phyloP scores from a whole-genome alignment of 169 alveolate species.

The Plasmodium malariae region DNA sequence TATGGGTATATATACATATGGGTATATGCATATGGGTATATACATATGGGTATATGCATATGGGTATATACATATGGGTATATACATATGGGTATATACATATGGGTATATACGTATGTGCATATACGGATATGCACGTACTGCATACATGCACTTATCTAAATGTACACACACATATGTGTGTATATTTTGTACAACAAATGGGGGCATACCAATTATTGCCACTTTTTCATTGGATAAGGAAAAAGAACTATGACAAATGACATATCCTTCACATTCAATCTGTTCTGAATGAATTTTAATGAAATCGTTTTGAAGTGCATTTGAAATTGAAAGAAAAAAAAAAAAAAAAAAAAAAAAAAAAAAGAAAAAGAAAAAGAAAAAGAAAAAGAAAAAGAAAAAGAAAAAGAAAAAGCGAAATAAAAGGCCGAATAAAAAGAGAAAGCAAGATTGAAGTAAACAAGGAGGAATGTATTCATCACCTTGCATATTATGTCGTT shows the following conservation, averaged over 20 bases:
- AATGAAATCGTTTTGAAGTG: background rate
- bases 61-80: too few relatives aligned
- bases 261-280: conserved; percentile 49
- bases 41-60: too few relatives aligned
- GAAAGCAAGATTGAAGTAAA: too few relatives aligned
- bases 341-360: too few relatives aligned
- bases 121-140: background rate
- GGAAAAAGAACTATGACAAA: conserved; percentile 52
- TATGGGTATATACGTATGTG: too few relatives aligned
- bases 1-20: too few relatives aligned
- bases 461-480: background rate
- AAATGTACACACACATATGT: background rate
- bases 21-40: too few relatives aligned
- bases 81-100: too few relatives aligned
- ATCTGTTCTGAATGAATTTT: conserved; percentile 33
- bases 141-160: background rate
- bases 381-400: too few relatives aligned
- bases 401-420: background rate
- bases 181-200: background rate
- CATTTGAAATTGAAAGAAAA: background rate
- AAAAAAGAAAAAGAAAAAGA: too few relatives aligned
- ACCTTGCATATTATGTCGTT: conserved; percentile 57
- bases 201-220: conserved; percentile 26
- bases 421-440: background rate
- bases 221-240: conserved; percentile 53